These are phyloP conservation scores for Spergularia azorica DNA, from an alignment of 179 eudicot genomes.

Conservation along the genomic window DNA sequence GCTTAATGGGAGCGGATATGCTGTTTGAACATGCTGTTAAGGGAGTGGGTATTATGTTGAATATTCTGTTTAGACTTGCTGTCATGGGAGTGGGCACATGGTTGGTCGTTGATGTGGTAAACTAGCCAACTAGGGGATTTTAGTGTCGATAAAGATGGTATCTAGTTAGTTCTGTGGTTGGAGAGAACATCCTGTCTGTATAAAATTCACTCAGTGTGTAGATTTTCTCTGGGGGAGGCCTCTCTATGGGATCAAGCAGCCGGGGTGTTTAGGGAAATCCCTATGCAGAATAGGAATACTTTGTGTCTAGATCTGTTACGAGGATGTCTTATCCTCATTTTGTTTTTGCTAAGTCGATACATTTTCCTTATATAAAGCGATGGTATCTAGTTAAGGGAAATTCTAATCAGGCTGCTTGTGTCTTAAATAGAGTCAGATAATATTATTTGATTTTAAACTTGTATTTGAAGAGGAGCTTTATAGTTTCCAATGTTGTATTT, in stretches of 20 bases:
- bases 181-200: no score
- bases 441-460: not conserved
- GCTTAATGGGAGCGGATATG: not conserved
- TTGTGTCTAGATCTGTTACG: no score
- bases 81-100: not conserved
- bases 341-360: no score
- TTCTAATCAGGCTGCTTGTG: not conserved
- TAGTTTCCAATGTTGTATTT: not conserved
- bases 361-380: no score
- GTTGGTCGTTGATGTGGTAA: not conserved
- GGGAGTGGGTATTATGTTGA: not conserved
- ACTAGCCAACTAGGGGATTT: not conserved
- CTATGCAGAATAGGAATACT: no score
- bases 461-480: not conserved
- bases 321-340: no score
- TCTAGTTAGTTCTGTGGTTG: not conserved
- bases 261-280: no score
- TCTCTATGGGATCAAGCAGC: no score
- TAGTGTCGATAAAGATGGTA: not conserved
- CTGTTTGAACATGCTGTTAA: not conserved
- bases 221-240: no score
- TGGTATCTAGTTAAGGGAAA: no score
- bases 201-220: no score
- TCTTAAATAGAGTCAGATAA: not conserved
- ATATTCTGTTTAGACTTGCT: not conserved